These are phyloP conservation scores for Rhexocercosporidium sp. DNA, from an alignment of 2,329 filamentous ascomycete species.

Conservation along the genomic window DNA sequence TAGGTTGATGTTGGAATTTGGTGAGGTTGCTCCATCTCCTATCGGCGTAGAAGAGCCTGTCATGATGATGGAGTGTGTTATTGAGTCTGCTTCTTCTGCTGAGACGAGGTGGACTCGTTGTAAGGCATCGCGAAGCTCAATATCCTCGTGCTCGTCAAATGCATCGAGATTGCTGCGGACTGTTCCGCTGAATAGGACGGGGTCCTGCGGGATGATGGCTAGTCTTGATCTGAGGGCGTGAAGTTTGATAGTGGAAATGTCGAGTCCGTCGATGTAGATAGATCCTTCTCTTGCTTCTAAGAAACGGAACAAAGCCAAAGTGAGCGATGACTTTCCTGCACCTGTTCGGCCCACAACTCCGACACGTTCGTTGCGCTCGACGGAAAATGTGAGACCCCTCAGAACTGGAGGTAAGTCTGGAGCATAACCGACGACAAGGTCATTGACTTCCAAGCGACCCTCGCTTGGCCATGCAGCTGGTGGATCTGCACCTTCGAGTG, in stretches of 20 bases:
- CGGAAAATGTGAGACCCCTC: slow-evolving; percentile 69
- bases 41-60: slow-evolving; percentile 45
- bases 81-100: slow-evolving; percentile 11
- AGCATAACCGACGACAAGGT: slow-evolving; percentile 76
- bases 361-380: slow-evolving; percentile 70
- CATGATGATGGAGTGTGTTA: slow-evolving; percentile 21
- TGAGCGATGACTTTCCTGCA: slow-evolving; percentile 78
- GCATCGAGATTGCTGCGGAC: slow-evolving; percentile 79
- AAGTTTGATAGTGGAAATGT: slow-evolving; percentile 74
- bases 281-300: slow-evolving; percentile 69
- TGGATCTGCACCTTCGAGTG: slow-evolving; percentile 62
- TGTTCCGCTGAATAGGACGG: slow-evolving; percentile 81
- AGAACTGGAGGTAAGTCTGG: slow-evolving; percentile 73
- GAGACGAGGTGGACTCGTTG: slow-evolving; percentile 67
- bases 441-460: slow-evolving; percentile 73
- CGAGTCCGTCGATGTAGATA: slow-evolving; percentile 74
- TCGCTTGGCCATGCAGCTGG: slow-evolving; percentile 78
- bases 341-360: slow-evolving; percentile 82
- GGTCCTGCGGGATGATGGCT: slow-evolving; percentile 84
- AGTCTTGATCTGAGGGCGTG: slow-evolving; percentile 74
- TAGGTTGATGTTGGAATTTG: slow-evolving; percentile 40
- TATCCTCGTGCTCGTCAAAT: slow-evolving; percentile 72
- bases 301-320: slow-evolving; percentile 79
- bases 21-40: slow-evolving; percentile 29
- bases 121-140: slow-evolving; percentile 71